phyloP scores from a whole-genome alignment of 805 yeast species.

The Yamadazyma kitorensis region DNA sequence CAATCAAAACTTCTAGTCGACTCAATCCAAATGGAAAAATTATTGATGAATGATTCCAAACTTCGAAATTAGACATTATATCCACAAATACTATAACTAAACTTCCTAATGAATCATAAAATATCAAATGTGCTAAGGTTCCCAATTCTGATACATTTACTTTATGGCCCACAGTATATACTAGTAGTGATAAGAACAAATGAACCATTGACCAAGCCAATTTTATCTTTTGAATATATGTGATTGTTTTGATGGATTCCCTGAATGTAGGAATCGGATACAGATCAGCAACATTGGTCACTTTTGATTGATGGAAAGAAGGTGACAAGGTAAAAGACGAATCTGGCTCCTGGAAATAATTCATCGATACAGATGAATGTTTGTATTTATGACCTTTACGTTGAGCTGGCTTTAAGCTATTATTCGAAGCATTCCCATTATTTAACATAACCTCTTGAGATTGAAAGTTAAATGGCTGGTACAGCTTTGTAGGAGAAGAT shows the following conservation, averaged over 20 bases:
- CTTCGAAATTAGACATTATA: constrained; percentile 85
- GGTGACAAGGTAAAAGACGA: constrained; percentile 1
- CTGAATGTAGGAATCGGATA: constrained; percentile 68
- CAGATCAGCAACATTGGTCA: constrained; percentile 50
- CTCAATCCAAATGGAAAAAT: constrained; percentile 91
- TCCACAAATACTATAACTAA: constrained; percentile 67
- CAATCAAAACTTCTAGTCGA: constrained; percentile 82
- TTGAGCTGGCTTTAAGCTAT: constrained; percentile 53
- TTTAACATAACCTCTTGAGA: constrained; percentile 44
- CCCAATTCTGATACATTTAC: constrained; percentile 59
- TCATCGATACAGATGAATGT: constrained; percentile 95
- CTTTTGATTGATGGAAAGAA: background rate
- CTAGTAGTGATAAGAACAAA: constrained; percentile 47
- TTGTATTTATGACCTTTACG: constrained; percentile 95
- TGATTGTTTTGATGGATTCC: constrained; percentile 64
- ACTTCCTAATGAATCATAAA: constrained; percentile 83
- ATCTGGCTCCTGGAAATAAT: constrained; percentile 91
- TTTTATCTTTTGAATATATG: constrained; percentile 54
- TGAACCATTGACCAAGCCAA: constrained; percentile 62
- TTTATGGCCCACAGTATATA: constrained; percentile 59
- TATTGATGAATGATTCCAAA: constrained; percentile 80
- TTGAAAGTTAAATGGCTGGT: constrained; percentile 64
- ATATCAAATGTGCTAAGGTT: constrained; percentile 81
- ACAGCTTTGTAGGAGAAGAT: constrained; percentile 20
- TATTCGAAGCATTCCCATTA: constrained; percentile 21